Conservation (phyloP, 805 yeast species). For the Barnettozyma vustinii region DNA sequence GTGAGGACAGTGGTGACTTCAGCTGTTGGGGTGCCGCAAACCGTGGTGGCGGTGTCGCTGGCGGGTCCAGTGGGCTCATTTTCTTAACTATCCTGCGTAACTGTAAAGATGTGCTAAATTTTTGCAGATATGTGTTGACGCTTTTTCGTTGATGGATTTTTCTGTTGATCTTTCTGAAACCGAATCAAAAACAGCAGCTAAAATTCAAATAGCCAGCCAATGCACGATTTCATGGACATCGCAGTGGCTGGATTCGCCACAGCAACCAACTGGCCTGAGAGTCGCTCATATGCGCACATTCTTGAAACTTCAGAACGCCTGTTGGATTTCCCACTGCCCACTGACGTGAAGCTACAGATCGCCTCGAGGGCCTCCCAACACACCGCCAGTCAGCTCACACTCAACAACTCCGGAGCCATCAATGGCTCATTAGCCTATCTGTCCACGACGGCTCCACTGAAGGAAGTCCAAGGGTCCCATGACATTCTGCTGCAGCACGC, state of each 20-base stretch:
- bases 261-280: constrained; percentile 73
- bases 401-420: constrained; percentile 57
- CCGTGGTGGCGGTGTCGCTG: background rate
- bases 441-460: constrained; percentile 58
- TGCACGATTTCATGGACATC: constrained; percentile 74
- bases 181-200: background rate
- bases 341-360: constrained; percentile 57
- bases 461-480: constrained; percentile 44
- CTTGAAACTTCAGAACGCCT: constrained; percentile 61
- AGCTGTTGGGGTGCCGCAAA: background rate
- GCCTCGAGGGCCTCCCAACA: constrained; percentile 65
- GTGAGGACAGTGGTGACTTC: background rate
- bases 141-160: background rate
- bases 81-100: background rate
- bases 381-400: constrained; percentile 67
- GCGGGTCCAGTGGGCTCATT: background rate
- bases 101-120: background rate
- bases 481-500: constrained; percentile 59
- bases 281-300: constrained; percentile 70
- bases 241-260: constrained; percentile 66
- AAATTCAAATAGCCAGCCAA: background rate
- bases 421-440: constrained; percentile 82
- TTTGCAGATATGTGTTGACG: too few species aligned
- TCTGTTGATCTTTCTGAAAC: background rate
- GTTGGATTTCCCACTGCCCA: constrained; percentile 70